Base-by-base conservation (phyloP, 148 eudicot genomes). In the Persicaria tinctoria region DNA sequence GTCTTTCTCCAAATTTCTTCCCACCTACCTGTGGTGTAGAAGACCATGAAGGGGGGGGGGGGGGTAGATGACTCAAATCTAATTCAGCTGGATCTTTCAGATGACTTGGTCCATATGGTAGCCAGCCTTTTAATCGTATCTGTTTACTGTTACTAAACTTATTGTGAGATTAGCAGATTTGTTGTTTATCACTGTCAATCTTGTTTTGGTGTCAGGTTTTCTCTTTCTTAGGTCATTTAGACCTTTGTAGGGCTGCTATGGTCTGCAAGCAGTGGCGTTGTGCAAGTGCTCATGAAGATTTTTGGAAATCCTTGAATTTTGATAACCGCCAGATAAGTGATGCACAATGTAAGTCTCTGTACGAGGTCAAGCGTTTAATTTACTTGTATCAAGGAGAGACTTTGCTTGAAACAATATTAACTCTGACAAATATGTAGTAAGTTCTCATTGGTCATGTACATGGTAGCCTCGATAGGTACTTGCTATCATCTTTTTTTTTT, bases 71-170 rank as follows among this genome's bases (percentile, higher is more conserved):
- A 73, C 73, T 66, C 74, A 46, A 90, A 46, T 68, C 48, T 75
- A 62, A 77, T 90, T 75, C 92, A 84, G 73, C 89, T 95, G 96
- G 98, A 95, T 85, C 98, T 95, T 80, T 87, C 98, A 46, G 97
- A 95, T 84, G 98, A 95, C 87, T 85, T 95, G 32, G 77, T 95
- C 78, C 97, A 92, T 76, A 92, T 89, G 98, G 97, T 95, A 83
- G 44, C n/a, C n/a, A n/a, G 4, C 13, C 75, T 56, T 64, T n/a
- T 69, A 57, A n/a, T 4, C 74, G 44, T 46, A 23, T 60, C 41
- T 60, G 4, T 4, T 7, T 5, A 13, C 51, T 18, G 16, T 57
- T 10, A 54, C 47, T 20, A 27, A 38, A 68, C 18, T 41, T 8
- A 68, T 41, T 41, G 23, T 17, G 23, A 68, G 38, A 17, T 41